Conservation (phyloP, 345 rosid species). For the Rhodamnia rubescens region DNA sequence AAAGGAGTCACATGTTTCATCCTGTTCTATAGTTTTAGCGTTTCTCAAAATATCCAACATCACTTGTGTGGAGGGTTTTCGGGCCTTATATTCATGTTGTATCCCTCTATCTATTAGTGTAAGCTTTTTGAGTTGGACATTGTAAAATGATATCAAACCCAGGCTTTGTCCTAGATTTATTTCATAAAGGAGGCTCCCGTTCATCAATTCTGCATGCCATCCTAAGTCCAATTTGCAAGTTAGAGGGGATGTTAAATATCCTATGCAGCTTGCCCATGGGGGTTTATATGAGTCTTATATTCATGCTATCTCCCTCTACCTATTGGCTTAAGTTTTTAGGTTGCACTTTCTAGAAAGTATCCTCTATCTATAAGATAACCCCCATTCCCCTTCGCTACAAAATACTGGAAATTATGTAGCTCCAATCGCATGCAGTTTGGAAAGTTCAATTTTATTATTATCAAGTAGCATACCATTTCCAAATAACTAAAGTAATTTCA, state of each 20-base stretch:
- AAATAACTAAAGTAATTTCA: background rate
- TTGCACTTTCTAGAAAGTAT: background rate
- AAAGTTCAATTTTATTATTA: background rate
- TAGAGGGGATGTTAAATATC: background rate
- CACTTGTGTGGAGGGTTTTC: background rate
- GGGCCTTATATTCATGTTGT: background rate
- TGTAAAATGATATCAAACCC: background rate
- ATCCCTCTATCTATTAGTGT: background rate
- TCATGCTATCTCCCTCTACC: background rate
- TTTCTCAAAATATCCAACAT: background rate
- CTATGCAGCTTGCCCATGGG: background rate
- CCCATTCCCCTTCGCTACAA: background rate
- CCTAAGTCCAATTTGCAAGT: background rate
- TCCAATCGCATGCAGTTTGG: background rate
- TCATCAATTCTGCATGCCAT: background rate
- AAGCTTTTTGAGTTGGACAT: background rate
- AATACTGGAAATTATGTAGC: background rate
- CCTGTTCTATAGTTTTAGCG: background rate
- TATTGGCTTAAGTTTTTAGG: background rate
- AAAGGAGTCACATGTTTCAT: background rate
- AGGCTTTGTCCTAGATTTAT: background rate
- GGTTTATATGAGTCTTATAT: background rate
- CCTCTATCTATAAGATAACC: background rate
- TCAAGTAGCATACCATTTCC: background rate
- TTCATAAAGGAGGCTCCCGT: background rate